Percentiles rank a stretch among this genome's conserved stretches.
These are phyloP conservation scores for Tuctoria greenei DNA, from an alignment of 176 grass and related monocot genomes.

Conservation along the genomic window DNA sequence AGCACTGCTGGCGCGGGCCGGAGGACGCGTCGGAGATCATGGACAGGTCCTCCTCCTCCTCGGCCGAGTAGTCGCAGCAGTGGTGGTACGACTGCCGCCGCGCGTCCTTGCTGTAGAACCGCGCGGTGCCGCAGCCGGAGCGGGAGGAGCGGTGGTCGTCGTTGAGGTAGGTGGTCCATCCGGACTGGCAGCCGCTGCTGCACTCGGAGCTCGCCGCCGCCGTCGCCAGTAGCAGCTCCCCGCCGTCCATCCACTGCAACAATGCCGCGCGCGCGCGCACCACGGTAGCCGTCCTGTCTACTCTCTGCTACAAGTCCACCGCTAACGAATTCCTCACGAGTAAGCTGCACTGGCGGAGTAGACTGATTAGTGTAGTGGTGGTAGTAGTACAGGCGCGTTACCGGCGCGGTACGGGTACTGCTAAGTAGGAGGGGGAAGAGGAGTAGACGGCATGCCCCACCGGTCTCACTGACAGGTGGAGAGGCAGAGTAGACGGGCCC, in stretches of 20 bases:
- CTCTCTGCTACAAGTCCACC: neutral
- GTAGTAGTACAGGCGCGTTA: slow-evolving; percentile 23
- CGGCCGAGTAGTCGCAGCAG: slow-evolving; percentile 14
- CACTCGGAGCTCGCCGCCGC: slow-evolving; percentile 74
- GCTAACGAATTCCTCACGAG: slow-evolving; percentile 16
- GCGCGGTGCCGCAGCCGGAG: neutral
- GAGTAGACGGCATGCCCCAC: neutral
- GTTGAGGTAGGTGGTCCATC: slow-evolving; percentile 96
- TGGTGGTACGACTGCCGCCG: neutral
- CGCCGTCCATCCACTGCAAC: slow-evolving; percentile 25
- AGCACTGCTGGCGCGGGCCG: slow-evolving; percentile 72
- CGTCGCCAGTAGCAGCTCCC: slow-evolving; percentile 37
- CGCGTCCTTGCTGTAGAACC: neutral
- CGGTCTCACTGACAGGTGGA: slow-evolving; percentile 1
- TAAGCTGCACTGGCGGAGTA: slow-evolving; percentile 2
- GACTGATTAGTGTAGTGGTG: slow-evolving; percentile 8
- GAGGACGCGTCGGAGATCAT: slow-evolving; percentile 99
- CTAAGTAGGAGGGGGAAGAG: slow-evolving; percentile 22
- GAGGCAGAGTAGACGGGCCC: neutral
- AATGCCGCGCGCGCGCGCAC: neutral
- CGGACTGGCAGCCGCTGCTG: slow-evolving; percentile 98
- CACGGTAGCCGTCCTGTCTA: neutral
- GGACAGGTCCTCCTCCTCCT: slow-evolving; percentile 82
- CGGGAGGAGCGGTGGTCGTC: slow-evolving; percentile 54
- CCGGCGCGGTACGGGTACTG: neutral